A percentile compares a stretch with the other conserved stretches of the same genome.
phyloP scores from a whole-genome alignment of 2,329 filamentous ascomycete genomes.

The Aspergillus eucalypticola region DNA sequence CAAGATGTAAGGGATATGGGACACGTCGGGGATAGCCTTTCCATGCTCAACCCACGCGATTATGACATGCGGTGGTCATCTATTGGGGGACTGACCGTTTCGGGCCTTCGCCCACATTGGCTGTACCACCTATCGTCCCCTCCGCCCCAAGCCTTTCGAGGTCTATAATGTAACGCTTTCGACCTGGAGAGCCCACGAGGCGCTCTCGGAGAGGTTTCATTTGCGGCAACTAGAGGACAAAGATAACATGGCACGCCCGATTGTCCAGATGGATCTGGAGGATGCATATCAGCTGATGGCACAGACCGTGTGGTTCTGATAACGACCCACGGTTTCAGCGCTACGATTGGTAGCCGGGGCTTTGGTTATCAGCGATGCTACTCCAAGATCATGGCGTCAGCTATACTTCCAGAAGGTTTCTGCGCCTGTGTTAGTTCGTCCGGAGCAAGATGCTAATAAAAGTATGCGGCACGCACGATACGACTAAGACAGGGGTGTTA shows the following conservation, averaged over 20 bases:
- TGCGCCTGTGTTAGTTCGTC: neutral
- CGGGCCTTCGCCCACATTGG: neutral
- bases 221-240: neutral
- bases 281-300: constrained; percentile 1
- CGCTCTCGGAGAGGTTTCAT: neutral
- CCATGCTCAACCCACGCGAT: neutral
- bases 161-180: constrained; percentile 1
- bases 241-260: neutral
- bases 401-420: constrained; percentile 1
- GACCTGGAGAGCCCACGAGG: neutral
- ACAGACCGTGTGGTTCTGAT: neutral
- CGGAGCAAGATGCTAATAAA: neutral
- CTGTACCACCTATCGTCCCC: neutral
- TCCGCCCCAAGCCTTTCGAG: neutral
- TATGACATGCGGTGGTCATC: neutral
- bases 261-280: neutral
- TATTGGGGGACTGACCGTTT: neutral
- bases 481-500: neutral
- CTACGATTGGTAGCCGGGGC: neutral
- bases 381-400: neutral
- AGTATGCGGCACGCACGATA: neutral
- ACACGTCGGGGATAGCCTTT: neutral
- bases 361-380: neutral
- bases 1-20: neutral
- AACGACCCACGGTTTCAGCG: neutral